Evolutionary conservation across 768 basidiomycete genomes (phyloP), one percentile per base, ranked within the genome.

Genomic region (Inosperma sp.): DNA sequence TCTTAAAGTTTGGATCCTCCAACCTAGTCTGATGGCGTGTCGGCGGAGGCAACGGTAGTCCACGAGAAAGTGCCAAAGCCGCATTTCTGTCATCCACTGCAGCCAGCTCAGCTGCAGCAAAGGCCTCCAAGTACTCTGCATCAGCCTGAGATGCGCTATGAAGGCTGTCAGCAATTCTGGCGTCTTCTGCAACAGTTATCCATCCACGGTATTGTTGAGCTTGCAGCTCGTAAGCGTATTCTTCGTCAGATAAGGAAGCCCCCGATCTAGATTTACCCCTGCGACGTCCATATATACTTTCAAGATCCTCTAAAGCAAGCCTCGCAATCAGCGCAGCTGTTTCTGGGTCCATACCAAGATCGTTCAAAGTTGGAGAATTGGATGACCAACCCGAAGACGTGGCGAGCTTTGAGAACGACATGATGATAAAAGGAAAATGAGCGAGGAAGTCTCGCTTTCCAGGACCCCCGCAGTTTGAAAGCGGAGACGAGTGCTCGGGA

Each of bases 181-280:
- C 50, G 52, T 80, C 78, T 2, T 65, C 59, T 22, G 72, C 59
- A n/a, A 61, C 35, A 0, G 55, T 57, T 3, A 74, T 49, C 34
- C 67, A 51, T 7, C 57, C 53, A 6, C 62, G 51, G 5, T 76
- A 46, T 13, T 70, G 66, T 23, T 74, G 66, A 3, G 64, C 63
- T 47, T 77, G 77, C 1, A 75, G 34, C 30, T 67, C 64, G 7
- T 77, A 62, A 0, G 81, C 81, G 7, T 71, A 47, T 31, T 78
- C 74, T 31, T 73, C 71, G 56, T 83, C 79, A 0, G 68, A 62
- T 5, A 62, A 60, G 2, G 66, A 59, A 1, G 56, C 52, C 35
- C 59, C 65, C 2, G 60, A 62, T 19, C 67, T 65, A 3, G 59
- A 56, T 53, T 76, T 75, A 21, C 74, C 74, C 51, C 78, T 78